These are phyloP conservation scores for Apophysomyces trapeziformis DNA, from an alignment of 371 early-diverging fungal species.

Conservation along the genomic window DNA sequence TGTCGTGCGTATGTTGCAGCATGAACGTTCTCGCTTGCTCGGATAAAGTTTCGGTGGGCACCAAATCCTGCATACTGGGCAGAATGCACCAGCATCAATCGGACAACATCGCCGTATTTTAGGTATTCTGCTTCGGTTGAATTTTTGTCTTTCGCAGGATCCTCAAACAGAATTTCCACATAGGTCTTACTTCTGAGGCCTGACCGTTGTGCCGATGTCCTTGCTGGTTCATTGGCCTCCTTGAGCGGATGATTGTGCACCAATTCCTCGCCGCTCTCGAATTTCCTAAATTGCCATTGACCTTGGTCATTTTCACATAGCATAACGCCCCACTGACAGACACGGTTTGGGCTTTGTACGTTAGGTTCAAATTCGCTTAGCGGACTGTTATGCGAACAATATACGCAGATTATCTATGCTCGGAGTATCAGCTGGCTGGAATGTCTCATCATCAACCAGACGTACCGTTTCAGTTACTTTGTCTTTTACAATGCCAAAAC, in stretches of 20 bases:
- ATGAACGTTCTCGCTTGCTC: too few relatives aligned
- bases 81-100: too few relatives aligned
- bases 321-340: constrained; percentile 4
- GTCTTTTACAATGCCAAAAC: not conserved
- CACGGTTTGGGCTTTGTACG: not conserved
- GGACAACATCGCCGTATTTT: too few relatives aligned
- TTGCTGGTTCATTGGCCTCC: not conserved
- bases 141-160: too few relatives aligned
- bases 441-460: not conserved
- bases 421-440: not conserved
- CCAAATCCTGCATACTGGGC: too few relatives aligned
- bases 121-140: too few relatives aligned
- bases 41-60: too few relatives aligned
- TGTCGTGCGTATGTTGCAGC: too few relatives aligned
- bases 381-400: not conserved
- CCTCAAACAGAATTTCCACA: too few relatives aligned
- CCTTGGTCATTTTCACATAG: not conserved
- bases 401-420: not conserved
- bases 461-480: not conserved
- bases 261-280: not conserved
- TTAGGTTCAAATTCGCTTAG: not conserved
- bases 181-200: too few relatives aligned
- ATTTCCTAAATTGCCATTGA: not conserved
- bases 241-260: not conserved
- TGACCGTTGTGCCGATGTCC: not conserved